These are phyloP conservation scores for Pachysandra terminalis DNA, from an alignment of 164 flowering plant species.

Conservation along the genomic window DNA sequence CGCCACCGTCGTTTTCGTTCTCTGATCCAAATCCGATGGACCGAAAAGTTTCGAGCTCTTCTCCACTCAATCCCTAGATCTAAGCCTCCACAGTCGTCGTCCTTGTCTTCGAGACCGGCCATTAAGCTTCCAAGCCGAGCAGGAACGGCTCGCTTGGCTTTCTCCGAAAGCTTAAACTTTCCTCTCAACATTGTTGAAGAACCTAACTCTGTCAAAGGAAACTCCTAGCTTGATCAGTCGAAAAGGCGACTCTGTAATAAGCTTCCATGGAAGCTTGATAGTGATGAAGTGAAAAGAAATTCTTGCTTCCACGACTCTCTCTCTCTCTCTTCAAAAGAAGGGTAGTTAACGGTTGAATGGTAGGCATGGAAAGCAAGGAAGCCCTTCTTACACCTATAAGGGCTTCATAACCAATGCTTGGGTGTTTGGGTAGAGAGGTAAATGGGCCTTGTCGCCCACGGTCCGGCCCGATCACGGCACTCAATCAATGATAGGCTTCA, in stretches of 20 bases:
- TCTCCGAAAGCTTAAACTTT: constrained; percentile 40
- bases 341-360: constrained; percentile 29
- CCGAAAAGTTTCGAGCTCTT: constrained; percentile 43
- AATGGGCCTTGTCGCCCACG: too few relatives aligned
- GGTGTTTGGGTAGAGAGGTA: too few relatives aligned
- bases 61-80: constrained; percentile 30
- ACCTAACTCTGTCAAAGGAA: neutral
- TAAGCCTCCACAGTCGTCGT: constrained; percentile 19
- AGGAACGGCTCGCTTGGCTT: constrained; percentile 26
- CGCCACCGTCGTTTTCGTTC: constrained; percentile 11
- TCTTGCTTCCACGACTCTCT: constrained; percentile 5
- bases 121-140: constrained; percentile 33
- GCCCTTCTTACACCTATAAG: too few relatives aligned
- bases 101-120: constrained; percentile 21
- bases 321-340: constrained; percentile 5
- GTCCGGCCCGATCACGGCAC: too few relatives aligned
- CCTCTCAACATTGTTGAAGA: constrained; percentile 27
- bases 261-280: neutral
- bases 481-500: too few relatives aligned
- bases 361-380: constrained; percentile 5
- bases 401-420: too few relatives aligned
- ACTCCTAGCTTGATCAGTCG: neutral
- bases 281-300: constrained; percentile 5
- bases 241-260: neutral
- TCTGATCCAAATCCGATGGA: constrained; percentile 26